Conservation (phyloP, 225 moss, liverwort and hornwort genomes). For the Neckera pumila region DNA sequence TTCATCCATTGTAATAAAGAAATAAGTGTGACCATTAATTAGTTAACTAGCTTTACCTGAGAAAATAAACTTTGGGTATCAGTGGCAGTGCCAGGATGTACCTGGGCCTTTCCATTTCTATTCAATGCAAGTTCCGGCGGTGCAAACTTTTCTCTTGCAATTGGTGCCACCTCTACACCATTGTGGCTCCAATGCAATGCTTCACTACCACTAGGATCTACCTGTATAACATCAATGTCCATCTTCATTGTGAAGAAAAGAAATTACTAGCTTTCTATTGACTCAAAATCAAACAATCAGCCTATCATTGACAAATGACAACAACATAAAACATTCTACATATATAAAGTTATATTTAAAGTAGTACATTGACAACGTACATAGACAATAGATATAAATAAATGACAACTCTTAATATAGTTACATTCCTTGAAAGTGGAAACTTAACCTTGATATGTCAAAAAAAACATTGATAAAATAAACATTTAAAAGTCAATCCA, state of each 20-base stretch:
- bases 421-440: background rate
- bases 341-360: background rate
- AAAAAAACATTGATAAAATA: background rate
- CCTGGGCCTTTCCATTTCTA: conserved; percentile 33
- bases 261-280: background rate
- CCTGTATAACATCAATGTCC: background rate
- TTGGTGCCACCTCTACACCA: too few relatives aligned
- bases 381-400: background rate
- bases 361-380: background rate
- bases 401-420: background rate
- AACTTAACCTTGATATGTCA: background rate
- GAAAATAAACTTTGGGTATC: conserved; percentile 35
- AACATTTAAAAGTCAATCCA: background rate
- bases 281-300: too few relatives aligned
- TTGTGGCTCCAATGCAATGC: background rate
- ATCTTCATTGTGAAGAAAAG: background rate
- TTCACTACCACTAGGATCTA: background rate
- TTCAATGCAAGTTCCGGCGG: background rate
- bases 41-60: background rate
- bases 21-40: background rate
- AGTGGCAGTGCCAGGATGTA: conserved; percentile 34
- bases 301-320: background rate
- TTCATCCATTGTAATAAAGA: background rate
- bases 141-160: too few relatives aligned
- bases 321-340: background rate